These are phyloP conservation scores for Entomortierella parvispora DNA, from an alignment of 192 early-diverging fungal species.

Conservation along the genomic window DNA sequence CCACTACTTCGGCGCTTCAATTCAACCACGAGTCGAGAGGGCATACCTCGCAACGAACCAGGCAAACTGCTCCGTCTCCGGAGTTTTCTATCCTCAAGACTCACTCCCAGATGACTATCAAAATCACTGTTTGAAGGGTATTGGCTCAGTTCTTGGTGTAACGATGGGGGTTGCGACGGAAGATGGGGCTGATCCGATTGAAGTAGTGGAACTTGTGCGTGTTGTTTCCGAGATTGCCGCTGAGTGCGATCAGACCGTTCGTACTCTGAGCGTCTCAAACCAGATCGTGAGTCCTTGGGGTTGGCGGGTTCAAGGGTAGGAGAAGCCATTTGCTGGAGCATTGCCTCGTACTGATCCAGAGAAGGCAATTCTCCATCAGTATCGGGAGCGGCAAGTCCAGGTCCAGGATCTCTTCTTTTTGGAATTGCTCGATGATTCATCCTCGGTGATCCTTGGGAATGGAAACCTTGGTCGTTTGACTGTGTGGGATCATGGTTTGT, in stretches of 20 bases:
- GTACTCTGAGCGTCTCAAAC: constrained; percentile 10
- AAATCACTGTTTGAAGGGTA: background rate
- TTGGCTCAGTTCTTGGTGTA: background rate
- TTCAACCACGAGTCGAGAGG: background rate
- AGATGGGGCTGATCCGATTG: background rate
- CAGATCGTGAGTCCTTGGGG: constrained; percentile 3
- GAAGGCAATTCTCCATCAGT: constrained; percentile 12
- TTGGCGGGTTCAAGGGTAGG: constrained; percentile 3
- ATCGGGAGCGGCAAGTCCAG: background rate
- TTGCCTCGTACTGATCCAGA: constrained; percentile 42
- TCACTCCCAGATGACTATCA: background rate
- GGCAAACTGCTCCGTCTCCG: constrained; percentile 42
- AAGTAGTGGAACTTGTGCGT: background rate
- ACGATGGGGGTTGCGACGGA: background rate
- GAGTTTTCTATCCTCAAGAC: constrained; percentile 18
- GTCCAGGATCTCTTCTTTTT: constrained; percentile 15
- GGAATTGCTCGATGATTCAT: background rate
- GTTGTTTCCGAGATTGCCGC: constrained; percentile 3
- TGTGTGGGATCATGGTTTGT: constrained; percentile 10
- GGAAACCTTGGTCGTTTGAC: constrained; percentile 17
- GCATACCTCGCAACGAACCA: constrained; percentile 12
- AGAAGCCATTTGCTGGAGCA: constrained; percentile 39
- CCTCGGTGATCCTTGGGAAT: constrained; percentile 20
- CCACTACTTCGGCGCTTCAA: constrained; percentile 23
- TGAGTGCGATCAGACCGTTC: constrained; percentile 7